Evolutionary conservation across 441 rosid species (phyloP).

Genomic region (Dalechampia spathulata): DNA sequence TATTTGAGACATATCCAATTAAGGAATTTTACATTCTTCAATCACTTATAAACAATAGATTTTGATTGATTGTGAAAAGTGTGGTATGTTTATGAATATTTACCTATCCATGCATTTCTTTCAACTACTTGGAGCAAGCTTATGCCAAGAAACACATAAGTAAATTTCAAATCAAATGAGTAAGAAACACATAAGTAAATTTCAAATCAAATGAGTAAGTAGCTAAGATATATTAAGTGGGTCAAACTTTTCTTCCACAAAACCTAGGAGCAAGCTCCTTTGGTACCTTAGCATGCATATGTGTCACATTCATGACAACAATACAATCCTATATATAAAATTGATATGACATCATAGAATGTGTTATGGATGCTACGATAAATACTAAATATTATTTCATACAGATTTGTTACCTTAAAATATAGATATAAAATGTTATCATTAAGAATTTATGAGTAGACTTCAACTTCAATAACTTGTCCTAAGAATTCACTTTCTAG

Average conservation of each 20-base stretch:
- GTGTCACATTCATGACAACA: background rate
- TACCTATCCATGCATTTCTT: too few species aligned
- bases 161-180: too few species aligned
- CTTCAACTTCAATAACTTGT: background rate
- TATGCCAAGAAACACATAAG: too few species aligned
- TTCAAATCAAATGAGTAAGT: background rate
- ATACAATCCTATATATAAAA: background rate
- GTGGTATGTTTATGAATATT: too few species aligned
- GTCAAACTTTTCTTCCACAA: background rate
- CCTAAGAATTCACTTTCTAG: background rate
- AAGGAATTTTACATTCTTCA: too few species aligned
- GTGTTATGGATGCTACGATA: too few species aligned
- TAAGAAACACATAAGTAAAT: background rate
- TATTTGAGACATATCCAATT: too few species aligned
- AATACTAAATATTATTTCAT: too few species aligned
- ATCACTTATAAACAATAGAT: too few species aligned
- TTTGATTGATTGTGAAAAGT: too few species aligned
- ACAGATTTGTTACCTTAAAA: background rate
- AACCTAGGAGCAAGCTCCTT: background rate
- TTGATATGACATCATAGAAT: too few species aligned
- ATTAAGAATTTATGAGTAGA: background rate
- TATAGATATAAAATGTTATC: background rate
- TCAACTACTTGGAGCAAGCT: too few species aligned
- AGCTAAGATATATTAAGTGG: background rate
- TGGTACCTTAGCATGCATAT: background rate